A percentile compares a stretch with the other conserved stretches of the same genome.
Conservation (phyloP, 768 basidiomycete species). For the Podaxis sp. region DNA sequence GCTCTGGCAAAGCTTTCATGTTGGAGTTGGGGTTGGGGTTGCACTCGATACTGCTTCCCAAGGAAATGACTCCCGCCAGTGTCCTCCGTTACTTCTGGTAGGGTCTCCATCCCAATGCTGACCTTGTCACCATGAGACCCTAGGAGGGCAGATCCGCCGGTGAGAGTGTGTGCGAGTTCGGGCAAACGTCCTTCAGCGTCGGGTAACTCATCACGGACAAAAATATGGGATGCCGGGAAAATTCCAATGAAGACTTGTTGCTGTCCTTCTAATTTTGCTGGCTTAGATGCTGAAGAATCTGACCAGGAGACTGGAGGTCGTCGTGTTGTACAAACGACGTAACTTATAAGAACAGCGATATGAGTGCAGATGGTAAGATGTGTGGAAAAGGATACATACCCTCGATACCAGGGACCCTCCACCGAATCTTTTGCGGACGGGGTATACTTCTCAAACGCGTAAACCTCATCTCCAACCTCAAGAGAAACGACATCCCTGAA, state of each 20-base stretch:
- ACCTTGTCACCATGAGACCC: constrained; percentile 35
- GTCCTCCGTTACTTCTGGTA: constrained; percentile 63
- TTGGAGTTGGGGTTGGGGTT: constrained; percentile 69
- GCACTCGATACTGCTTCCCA: constrained; percentile 66
- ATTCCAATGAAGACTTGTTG: constrained; percentile 93
- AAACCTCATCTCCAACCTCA: constrained; percentile 95
- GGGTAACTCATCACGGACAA: constrained; percentile 78
- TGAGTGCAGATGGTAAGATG: constrained; percentile 9
- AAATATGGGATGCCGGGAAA: constrained; percentile 87
- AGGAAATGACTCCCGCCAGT: constrained; percentile 26
- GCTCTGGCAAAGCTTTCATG: constrained; percentile 71
- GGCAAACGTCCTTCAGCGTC: constrained; percentile 86
- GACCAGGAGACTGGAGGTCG: constrained; percentile 69
- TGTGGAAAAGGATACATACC: constrained; percentile 49
- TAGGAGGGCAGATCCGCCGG: constrained; percentile 28
- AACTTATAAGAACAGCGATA: constrained; percentile 37
- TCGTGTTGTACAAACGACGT: constrained; percentile 81
- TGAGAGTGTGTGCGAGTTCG: constrained; percentile 62
- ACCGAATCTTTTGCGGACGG: constrained; percentile 63
- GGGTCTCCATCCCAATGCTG: constrained; percentile 47
- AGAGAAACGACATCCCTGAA: constrained; percentile 78
- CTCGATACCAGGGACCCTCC: constrained; percentile 88
- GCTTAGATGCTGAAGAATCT: constrained; percentile 37
- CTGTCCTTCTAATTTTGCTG: constrained; percentile 63
- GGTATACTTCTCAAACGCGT: constrained; percentile 91